These are phyloP conservation scores for Onygena corvina DNA, from an alignment of 2,329 filamentous ascomycete species.

Conservation along the genomic window DNA sequence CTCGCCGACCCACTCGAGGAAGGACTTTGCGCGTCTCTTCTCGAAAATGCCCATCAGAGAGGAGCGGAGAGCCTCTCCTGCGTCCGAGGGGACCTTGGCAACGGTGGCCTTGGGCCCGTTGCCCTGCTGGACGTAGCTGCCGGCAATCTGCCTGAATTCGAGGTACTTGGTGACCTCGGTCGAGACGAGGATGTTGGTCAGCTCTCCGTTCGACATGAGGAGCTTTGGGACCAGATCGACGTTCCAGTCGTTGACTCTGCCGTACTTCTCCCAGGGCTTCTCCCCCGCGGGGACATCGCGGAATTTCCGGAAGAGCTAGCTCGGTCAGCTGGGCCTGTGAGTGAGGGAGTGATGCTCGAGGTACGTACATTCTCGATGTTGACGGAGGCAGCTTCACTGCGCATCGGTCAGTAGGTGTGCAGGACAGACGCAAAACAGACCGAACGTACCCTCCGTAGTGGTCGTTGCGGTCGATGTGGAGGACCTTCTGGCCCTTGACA, in stretches of 20 bases:
- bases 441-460: constrained; percentile 85
- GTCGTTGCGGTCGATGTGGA: constrained; percentile 97
- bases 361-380: constrained; percentile 78
- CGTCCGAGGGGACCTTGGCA: constrained; percentile 92
- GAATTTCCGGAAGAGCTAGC: constrained; percentile 90
- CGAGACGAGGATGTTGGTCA: constrained; percentile 96
- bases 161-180: constrained; percentile 84
- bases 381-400: constrained; percentile 83
- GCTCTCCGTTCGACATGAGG: constrained; percentile 94
- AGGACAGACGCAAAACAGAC: constrained; percentile 9
- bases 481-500: constrained; percentile 97
- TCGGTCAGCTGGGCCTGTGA: constrained; percentile 24
- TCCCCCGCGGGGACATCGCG: constrained; percentile 66
- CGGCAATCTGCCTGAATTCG: constrained; percentile 88
- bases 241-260: constrained; percentile 96
- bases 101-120: constrained; percentile 72
- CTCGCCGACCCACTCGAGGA: constrained; percentile 86
- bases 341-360: neutral
- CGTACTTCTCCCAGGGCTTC: constrained; percentile 97
- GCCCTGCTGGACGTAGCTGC: constrained; percentile 92
- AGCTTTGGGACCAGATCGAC: constrained; percentile 98
- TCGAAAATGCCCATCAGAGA: constrained; percentile 95
- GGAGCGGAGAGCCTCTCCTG: constrained; percentile 76
- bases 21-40: constrained; percentile 93
- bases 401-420: constrained; percentile 17